These are phyloP conservation scores for Sporothrix pseudoabietina DNA, from an alignment of 2,329 filamentous ascomycete genomes.

Conservation along the genomic window DNA sequence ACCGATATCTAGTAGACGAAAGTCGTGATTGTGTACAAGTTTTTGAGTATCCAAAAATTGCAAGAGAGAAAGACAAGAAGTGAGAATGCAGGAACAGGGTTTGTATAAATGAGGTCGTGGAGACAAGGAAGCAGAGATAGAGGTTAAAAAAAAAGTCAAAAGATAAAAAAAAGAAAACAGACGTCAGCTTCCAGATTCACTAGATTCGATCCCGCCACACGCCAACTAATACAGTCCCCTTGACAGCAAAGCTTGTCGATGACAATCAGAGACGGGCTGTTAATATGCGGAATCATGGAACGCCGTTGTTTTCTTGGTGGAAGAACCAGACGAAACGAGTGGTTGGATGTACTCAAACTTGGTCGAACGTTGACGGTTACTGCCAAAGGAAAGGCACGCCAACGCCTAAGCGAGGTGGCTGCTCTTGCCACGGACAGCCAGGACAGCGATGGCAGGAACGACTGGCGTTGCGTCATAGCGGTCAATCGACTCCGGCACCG, in stretches of 20 bases:
- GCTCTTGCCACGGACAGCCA: background rate
- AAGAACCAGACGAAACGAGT: background rate
- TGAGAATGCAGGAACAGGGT: background rate
- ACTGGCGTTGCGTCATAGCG: constrained; percentile 18
- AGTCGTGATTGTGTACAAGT: background rate
- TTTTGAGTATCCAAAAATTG: background rate
- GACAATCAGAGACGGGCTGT: background rate
- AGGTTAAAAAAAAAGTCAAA: background rate
- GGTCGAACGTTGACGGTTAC: background rate
- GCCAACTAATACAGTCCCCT: background rate
- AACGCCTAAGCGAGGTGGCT: background rate
- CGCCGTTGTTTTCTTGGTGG: background rate
- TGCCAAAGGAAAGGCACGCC: background rate
- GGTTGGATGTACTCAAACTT: background rate
- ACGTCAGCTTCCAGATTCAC: background rate
- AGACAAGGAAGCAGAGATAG: background rate
- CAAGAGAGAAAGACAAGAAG: background rate
- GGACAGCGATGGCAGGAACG: background rate
- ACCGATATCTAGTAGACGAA: background rate
- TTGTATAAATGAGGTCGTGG: background rate
- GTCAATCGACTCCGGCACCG: constrained; percentile 8
- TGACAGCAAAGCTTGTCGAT: constrained; percentile 14
- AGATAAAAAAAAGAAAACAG: background rate
- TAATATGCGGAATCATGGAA: constrained; percentile 11
- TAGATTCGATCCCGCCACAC: constrained; percentile 9